Evolutionary conservation across 352 stramenopile genomes (phyloP).

Genomic region (Phytophthora lateralis): DNA sequence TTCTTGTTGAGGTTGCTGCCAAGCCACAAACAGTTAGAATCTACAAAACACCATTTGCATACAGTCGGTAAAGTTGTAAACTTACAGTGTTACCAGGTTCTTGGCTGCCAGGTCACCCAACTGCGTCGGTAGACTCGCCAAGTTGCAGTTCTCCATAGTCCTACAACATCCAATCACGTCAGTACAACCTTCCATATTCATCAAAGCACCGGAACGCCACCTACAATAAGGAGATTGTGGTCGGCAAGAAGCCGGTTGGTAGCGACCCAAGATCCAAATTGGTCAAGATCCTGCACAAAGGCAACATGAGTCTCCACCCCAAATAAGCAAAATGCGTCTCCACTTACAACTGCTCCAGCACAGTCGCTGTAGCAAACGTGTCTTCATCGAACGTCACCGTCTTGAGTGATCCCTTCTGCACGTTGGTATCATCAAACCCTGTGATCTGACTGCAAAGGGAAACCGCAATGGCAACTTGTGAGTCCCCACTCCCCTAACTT

Average conservation of each 20-base stretch:
- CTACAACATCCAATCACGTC: constrained; percentile 28
- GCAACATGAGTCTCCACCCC: background rate
- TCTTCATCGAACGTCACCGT: constrained; percentile 47
- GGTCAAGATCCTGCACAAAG: constrained; percentile 43
- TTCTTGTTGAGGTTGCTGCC: constrained; percentile 68
- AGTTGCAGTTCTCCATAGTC: constrained; percentile 73
- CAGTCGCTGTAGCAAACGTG: constrained; percentile 48
- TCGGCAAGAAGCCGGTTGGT: constrained; percentile 54
- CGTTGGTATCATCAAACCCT: constrained; percentile 55
- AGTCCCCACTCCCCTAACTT: constrained; percentile 1
- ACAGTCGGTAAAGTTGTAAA: constrained; percentile 1
- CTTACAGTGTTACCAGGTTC: constrained; percentile 65
- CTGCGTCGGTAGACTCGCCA: constrained; percentile 53
- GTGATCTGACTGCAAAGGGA: constrained; percentile 62
- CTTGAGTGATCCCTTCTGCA: constrained; percentile 70
- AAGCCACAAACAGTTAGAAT: constrained; percentile 1
- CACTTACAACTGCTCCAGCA: constrained; percentile 56
- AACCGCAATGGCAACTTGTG: constrained; percentile 6
- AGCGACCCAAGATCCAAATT: constrained; percentile 67
- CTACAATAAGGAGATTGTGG: constrained; percentile 51
- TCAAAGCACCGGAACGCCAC: constrained; percentile 5
- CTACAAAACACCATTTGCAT: background rate
- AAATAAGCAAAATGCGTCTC: background rate
- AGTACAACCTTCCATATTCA: constrained; percentile 9
- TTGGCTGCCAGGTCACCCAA: constrained; percentile 47